These are phyloP conservation scores for Sabuloglossum arenarium DNA, from an alignment of 495 filamentous ascomycete species.

Conservation along the genomic window DNA sequence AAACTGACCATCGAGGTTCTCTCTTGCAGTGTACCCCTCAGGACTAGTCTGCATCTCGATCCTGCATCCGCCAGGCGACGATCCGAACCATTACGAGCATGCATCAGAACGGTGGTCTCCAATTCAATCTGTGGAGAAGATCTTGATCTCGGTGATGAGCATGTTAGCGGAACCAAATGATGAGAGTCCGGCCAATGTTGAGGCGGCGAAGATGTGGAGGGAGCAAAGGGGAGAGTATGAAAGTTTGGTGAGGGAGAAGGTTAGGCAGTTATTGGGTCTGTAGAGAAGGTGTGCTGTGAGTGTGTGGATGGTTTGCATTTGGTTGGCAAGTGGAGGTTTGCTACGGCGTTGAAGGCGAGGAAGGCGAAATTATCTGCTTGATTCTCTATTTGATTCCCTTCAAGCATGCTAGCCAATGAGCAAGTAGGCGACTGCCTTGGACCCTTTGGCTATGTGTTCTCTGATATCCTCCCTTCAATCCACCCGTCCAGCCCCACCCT, in stretches of 20 bases:
- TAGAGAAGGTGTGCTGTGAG: constrained; percentile 2
- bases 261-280: constrained; percentile 39
- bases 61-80: constrained; percentile 93
- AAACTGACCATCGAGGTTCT: too few relatives aligned
- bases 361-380: neutral
- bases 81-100: constrained; percentile 96
- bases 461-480: constrained; percentile 27
- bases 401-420: neutral
- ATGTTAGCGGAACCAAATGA: constrained; percentile 99
- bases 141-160: constrained; percentile 91
- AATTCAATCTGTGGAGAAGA: constrained; percentile 96
- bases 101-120: constrained; percentile 90
- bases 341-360: neutral
- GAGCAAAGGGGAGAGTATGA: constrained; percentile 73
- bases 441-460: neutral
- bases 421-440: neutral
- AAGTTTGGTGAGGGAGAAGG: constrained; percentile 62
- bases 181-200: constrained; percentile 92
- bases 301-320: neutral
- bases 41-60: constrained; percentile 95
- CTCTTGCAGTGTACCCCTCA: constrained; percentile 67
- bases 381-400: neutral
- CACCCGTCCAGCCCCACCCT: constrained; percentile 34
- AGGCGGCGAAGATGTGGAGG: constrained; percentile 97
- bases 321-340: neutral